These are phyloP conservation scores for Blastobotrys ciferrii DNA, from an alignment of 1,139 yeast genomes.

Conservation along the genomic window DNA sequence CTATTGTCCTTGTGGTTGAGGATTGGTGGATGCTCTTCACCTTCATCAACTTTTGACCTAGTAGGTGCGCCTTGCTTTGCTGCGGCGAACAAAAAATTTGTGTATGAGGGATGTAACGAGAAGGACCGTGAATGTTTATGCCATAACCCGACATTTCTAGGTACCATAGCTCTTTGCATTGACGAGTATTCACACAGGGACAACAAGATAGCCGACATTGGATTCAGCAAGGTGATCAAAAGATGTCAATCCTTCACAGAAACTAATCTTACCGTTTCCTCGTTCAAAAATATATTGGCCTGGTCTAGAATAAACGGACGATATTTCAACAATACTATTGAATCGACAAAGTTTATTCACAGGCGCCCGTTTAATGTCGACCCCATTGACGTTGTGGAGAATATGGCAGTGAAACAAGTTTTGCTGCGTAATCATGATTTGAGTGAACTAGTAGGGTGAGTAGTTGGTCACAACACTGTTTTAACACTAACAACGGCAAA, in stretches of 20 bases:
- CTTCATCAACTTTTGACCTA: not conserved
- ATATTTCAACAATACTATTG: not conserved
- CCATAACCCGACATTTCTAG: not conserved
- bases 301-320: not conserved
- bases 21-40: too few relatives aligned
- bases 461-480: not conserved
- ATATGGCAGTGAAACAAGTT: not conserved
- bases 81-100: not conserved
- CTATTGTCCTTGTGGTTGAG: too few relatives aligned
- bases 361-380: not conserved
- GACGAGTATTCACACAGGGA: not conserved
- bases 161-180: constrained; percentile 3
- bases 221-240: not conserved
- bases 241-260: not conserved
- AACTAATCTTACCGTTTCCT: not conserved
- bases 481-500: not conserved
- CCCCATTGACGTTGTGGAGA: not conserved
- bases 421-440: not conserved
- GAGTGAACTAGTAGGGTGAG: not conserved
- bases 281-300: not conserved
- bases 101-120: not conserved
- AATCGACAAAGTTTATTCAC: not conserved
- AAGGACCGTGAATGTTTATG: not conserved
- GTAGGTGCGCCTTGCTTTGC: not conserved
- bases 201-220: not conserved